phyloP scores from a whole-genome alignment of 2,329 filamentous ascomycete genomes.

The Cordyceps militaris region DNA sequence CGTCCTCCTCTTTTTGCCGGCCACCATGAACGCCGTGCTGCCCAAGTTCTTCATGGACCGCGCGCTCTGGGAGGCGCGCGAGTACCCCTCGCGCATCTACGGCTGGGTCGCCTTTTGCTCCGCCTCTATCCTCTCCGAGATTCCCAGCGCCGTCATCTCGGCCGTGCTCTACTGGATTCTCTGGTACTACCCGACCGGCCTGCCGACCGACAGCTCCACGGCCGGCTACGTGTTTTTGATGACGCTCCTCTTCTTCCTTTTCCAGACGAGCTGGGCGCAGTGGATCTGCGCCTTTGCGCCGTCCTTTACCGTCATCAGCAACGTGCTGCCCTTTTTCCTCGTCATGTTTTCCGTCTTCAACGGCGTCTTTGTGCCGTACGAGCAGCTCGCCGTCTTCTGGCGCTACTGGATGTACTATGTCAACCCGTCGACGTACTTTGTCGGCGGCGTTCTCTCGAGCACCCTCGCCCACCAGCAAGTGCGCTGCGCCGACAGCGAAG shows the following conservation, averaged over 20 bases:
- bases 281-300: conserved; percentile 81
- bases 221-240: conserved; percentile 75
- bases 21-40: conserved; percentile 65
- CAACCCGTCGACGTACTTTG: conserved; percentile 65
- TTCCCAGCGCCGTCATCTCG: conserved; percentile 60
- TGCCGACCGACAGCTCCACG: conserved; percentile 56
- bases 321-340: conserved; percentile 73
- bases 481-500: conserved; percentile 36
- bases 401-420: conserved; percentile 62
- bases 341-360: conserved; percentile 72
- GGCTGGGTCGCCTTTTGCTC: conserved; percentile 71
- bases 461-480: conserved; percentile 48
- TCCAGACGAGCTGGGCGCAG: conserved; percentile 69
- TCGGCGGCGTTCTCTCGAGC: conserved; percentile 60
- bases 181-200: conserved; percentile 71
- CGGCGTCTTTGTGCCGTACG: conserved; percentile 65
- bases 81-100: conserved; percentile 69
- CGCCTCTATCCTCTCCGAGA: conserved; percentile 64
- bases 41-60: conserved; percentile 74
- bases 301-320: conserved; percentile 69
- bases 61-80: conserved; percentile 64
- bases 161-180: conserved; percentile 62
- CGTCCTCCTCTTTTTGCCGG: conserved; percentile 59
- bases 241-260: conserved; percentile 70
- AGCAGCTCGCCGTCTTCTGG: conserved; percentile 61